Base-by-base conservation (phyloP, 257 asterid species). In the Nicotiana tomentosiformis region DNA sequence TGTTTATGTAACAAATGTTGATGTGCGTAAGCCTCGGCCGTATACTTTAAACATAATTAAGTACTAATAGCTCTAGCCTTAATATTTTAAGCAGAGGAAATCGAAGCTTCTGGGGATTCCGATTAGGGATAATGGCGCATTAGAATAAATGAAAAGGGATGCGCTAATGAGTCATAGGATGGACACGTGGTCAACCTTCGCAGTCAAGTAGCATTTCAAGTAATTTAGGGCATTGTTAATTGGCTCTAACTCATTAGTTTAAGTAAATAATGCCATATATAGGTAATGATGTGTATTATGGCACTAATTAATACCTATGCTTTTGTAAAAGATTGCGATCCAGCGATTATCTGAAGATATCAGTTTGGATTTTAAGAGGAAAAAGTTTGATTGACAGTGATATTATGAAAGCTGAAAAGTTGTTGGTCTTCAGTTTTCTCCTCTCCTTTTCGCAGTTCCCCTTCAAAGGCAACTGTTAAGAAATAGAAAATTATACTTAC, bases 241-340 rank as follows among this genome's bases (percentile, higher is more conserved):
- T 84, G 77, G 84, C 2, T 61, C 12, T 46, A 68, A 66, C 10
- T 43, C 29, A 84, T 66, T 84, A 84, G 72, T 86, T 72, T 85
- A 91, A 69, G 68, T n/a, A 83, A 32, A 35, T 83, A 80, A 85
- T 87, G 85, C 88, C 86, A 90, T 87, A 70, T 86, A 91, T 90
- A 90, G 94, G 92, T 83, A 84, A 82, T 93, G 97, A 91, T 86
- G 95, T 93, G 93, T 90, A 51, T 62, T 83, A 80, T 77, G 57
- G 66, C 86, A 66, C 83, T 35, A 72, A 85, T 86, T 90, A 88
- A 84, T 49, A 5, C 81, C 46, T 83, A 86, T 72, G 61, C 70
- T 84, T 82, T 64, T 72, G 51, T 11, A 85, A 30, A 62, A 84
- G 84, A 82, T 53, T 55, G 58, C 8, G 65, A 57, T 46, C 82